phyloP scores from a whole-genome alignment of 2,329 filamentous ascomycete genomes.

The Knoxdaviesia proteae region DNA sequence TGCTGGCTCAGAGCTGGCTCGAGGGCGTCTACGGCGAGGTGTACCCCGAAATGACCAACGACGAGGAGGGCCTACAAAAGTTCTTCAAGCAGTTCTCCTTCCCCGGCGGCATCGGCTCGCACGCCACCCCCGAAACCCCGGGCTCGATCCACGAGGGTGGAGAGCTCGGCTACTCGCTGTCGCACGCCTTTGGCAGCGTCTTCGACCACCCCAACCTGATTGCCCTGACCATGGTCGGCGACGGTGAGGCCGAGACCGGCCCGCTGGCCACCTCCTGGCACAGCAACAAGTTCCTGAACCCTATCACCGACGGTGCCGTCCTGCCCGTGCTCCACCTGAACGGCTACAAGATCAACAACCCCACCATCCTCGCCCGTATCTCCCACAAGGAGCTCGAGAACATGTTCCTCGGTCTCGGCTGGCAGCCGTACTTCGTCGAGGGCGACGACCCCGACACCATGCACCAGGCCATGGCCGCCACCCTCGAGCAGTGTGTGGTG shows the following conservation, averaged over 20 bases:
- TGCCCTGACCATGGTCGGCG: conserved; percentile 57
- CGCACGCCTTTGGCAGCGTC: conserved; percentile 58
- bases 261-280: conserved; percentile 65
- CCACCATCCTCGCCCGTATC: conserved; percentile 52
- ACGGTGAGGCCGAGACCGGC: conserved; percentile 65
- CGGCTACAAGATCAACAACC: conserved; percentile 73
- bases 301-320: conserved; percentile 57
- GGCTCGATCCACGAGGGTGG: conserved; percentile 62
- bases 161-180: conserved; percentile 64
- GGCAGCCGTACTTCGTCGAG: conserved; percentile 63
- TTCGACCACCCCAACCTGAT: conserved; percentile 59
- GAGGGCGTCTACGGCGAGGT: conserved; percentile 62
- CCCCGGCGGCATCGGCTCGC: conserved; percentile 57
- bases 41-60: conserved; percentile 52
- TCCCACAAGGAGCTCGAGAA: conserved; percentile 50
- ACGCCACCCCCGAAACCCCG: conserved; percentile 61
- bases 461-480: conserved; percentile 67
- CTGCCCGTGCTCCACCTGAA: conserved; percentile 61
- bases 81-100: conserved; percentile 77
- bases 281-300: conserved; percentile 65
- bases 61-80: conserved; percentile 45
- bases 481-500: conserved; percentile 48
- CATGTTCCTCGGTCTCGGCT: conserved; percentile 56
- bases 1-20: conserved; percentile 57
- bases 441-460: conserved; percentile 52